Evolutionary conservation across 331 rosid species (phyloP).

Genomic region (Acacia concinna): DNA sequence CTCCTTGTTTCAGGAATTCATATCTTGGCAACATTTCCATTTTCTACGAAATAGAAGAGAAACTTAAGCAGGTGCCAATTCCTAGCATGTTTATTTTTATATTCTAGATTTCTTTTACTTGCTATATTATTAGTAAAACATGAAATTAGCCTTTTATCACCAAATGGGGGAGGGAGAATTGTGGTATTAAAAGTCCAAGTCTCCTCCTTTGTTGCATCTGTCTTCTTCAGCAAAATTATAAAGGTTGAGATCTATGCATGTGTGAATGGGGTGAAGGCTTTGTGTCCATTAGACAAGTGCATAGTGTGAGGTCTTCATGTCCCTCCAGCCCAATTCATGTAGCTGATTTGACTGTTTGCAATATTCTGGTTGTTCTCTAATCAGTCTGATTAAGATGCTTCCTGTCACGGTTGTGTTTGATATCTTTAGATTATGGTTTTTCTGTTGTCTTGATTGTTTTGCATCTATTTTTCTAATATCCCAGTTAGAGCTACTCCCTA

Average conservation of each 20-base stretch:
- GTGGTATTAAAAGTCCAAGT: background rate
- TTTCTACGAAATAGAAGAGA: conserved; percentile 82
- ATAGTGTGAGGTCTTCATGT: background rate
- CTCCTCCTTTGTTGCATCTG: conserved; percentile 4
- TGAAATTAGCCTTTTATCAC: conserved; percentile 18
- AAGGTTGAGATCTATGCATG: conserved; percentile 17
- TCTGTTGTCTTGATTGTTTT: conserved; percentile 31
- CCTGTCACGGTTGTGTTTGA: conserved; percentile 31
- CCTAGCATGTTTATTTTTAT: conserved; percentile 27
- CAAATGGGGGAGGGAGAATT: background rate
- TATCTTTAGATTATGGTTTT: conserved; percentile 28
- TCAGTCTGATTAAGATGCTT: conserved; percentile 36
- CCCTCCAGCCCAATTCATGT: background rate
- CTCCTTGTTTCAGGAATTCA: conserved; percentile 73
- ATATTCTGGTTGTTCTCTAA: conserved; percentile 8
- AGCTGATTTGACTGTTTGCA: conserved; percentile 26
- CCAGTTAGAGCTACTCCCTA: conserved; percentile 19
- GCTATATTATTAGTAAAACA: conserved; percentile 19
- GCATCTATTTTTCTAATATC: conserved; percentile 6
- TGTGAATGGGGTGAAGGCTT: background rate
- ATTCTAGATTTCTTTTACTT: conserved; percentile 26
- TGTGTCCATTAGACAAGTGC: conserved; percentile 12
- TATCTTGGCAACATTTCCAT: conserved; percentile 87
- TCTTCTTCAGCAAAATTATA: conserved; percentile 11
- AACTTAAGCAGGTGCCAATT: conserved; percentile 72